Evolutionary conservation across 768 basidiomycete genomes (phyloP).

Genomic region (Mycena kentingensis): DNA sequence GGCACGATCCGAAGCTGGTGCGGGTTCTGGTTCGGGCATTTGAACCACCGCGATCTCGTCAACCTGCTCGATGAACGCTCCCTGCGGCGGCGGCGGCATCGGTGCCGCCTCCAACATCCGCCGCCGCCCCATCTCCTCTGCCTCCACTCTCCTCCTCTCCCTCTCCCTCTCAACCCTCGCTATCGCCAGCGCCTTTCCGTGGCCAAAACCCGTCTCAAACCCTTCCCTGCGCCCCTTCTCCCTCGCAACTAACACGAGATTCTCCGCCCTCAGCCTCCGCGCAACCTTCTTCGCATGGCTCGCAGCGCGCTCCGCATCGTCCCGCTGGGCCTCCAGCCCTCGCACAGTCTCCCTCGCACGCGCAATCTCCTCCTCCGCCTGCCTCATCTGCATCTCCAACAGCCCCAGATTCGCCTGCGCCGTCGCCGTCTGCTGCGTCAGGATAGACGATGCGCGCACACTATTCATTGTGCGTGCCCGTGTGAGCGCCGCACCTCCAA

Average conservation of each 20-base stretch:
- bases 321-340: conserved; percentile 33
- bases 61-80: too few relatives aligned
- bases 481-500: too few relatives aligned
- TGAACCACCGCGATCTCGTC: too few relatives aligned
- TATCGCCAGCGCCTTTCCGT: conserved; percentile 39
- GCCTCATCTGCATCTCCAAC: conserved; percentile 14
- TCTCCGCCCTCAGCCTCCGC: conserved; percentile 59
- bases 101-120: conserved; percentile 1
- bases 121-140: conserved; percentile 1
- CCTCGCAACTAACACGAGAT: conserved; percentile 47
- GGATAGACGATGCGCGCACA: background rate
- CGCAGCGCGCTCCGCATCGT: conserved; percentile 36
- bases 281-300: conserved; percentile 49
- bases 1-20: too few relatives aligned
- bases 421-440: conserved; percentile 4
- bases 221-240: conserved; percentile 55
- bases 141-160: background rate
- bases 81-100: too few relatives aligned
- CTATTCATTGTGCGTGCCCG: too few relatives aligned
- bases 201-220: conserved; percentile 50
- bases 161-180: conserved; percentile 1
- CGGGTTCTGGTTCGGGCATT: too few relatives aligned
- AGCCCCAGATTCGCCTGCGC: conserved; percentile 9
- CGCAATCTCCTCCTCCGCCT: background rate
- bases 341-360: conserved; percentile 28